phyloP scores from a whole-genome alignment of 73 alveolate genomes.

The Paramecium caudatum region DNA sequence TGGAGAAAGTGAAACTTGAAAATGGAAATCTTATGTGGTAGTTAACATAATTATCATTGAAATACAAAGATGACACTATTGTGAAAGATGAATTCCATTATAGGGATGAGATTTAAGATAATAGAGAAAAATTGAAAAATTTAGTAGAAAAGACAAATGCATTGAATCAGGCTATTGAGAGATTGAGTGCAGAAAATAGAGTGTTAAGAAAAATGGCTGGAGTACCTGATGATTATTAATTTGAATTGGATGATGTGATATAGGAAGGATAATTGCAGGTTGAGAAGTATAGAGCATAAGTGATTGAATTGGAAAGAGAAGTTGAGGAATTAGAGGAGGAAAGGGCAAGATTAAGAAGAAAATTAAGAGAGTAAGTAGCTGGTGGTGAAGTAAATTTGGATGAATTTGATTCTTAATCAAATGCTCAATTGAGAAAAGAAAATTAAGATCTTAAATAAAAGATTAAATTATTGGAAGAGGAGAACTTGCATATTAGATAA shows the following conservation, averaged over 20 bases:
- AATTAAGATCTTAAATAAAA: constrained; percentile 6
- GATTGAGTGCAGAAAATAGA: constrained; percentile 91
- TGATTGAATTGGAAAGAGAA: constrained; percentile 93
- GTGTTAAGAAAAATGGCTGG: constrained; percentile 94
- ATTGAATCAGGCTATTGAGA: constrained; percentile 37
- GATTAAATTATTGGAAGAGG: background rate
- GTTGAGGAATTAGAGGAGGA: constrained; percentile 96
- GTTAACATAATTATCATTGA: background rate
- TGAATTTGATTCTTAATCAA: background rate
- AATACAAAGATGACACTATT: constrained; percentile 27
- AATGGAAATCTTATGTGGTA: constrained; percentile 44
- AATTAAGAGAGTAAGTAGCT: constrained; percentile 62
- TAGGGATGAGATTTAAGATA: constrained; percentile 71
- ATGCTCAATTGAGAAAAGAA: constrained; percentile 43
- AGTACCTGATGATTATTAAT: constrained; percentile 97
- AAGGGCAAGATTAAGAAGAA: constrained; percentile 80
- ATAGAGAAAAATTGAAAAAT: constrained; percentile 62
- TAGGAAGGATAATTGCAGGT: constrained; percentile 93
- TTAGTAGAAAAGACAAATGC: constrained; percentile 69
- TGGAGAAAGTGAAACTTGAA: constrained; percentile 28
- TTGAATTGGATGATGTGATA: constrained; percentile 89
- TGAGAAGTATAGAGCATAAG: constrained; percentile 96
- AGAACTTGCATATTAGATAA: background rate
- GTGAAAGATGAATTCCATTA: constrained; percentile 55
- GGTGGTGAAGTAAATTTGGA: constrained; percentile 55